phyloP scores from a whole-genome alignment of 1,139 yeast genomes.

The Starmera stellimalicola region DNA sequence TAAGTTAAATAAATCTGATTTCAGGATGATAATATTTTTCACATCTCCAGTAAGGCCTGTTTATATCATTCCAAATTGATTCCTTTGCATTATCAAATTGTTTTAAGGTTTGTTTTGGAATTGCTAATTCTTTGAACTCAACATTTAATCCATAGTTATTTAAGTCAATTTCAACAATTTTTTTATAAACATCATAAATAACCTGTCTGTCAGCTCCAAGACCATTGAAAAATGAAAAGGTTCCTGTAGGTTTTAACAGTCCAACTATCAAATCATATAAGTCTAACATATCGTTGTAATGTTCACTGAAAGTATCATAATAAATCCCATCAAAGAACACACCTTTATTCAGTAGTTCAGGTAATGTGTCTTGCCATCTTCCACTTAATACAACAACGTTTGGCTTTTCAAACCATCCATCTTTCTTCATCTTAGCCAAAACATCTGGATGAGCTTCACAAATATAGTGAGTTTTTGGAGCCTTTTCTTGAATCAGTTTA shows the following conservation, averaged over 20 bases:
- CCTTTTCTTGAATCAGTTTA: conserved; percentile 50
- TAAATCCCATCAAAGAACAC: conserved; percentile 83
- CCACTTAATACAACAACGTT: conserved; percentile 75
- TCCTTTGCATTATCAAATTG: conserved; percentile 21
- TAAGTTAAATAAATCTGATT: conserved; percentile 31
- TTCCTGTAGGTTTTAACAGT: conserved; percentile 67
- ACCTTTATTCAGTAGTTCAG: conserved; percentile 54
- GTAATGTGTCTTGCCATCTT: conserved; percentile 81
- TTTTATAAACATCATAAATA: conserved; percentile 81
- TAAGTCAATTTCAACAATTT: conserved; percentile 73
- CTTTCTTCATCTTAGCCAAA: conserved; percentile 48
- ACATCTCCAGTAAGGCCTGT: conserved; percentile 68
- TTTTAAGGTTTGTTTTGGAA: conserved; percentile 12
- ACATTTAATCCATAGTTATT: conserved; percentile 61
- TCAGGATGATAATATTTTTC: conserved; percentile 60
- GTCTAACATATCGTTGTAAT: conserved; percentile 75
- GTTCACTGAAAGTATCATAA: conserved; percentile 91
- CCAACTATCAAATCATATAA: conserved; percentile 79
- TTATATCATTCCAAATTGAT: conserved; percentile 62
- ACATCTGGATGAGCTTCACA: conserved; percentile 97
- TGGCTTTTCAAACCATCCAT: conserved; percentile 78
- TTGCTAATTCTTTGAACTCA: conserved; percentile 11
- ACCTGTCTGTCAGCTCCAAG: conserved; percentile 91
- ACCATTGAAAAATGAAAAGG: conserved; percentile 88
- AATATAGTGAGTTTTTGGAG: conserved; percentile 70